A percentile compares a stretch with the other conserved stretches of the same genome.
Conservation (phyloP, 1,284 basidiomycete species). For the Ustilago curta region DNA sequence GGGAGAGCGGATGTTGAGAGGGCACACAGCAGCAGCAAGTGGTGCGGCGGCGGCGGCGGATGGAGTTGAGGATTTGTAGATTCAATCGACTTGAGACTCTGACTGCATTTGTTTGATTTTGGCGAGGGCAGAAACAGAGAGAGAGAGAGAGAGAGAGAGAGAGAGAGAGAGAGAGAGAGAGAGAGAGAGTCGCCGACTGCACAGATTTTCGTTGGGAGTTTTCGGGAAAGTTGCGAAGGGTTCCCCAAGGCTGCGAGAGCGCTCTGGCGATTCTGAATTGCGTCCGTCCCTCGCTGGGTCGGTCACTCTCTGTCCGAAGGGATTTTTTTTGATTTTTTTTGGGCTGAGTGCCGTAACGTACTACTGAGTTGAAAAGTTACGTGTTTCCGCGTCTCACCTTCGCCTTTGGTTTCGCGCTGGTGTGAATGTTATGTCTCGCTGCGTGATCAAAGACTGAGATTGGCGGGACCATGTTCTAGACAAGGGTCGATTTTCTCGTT, state of each 20-base stretch:
- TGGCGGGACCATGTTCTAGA: constrained; percentile 1
- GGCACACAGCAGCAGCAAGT: too few relatives aligned
- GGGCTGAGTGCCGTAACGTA: not conserved
- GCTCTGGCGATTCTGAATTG: too few relatives aligned
- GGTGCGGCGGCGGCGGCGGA: too few relatives aligned
- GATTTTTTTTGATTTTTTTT: too few relatives aligned
- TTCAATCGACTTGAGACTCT: constrained; percentile 1
- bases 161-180: too few relatives aligned
- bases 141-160: too few relatives aligned
- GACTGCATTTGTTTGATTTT: not conserved
- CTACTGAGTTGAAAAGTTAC: not conserved
- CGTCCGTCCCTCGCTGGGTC: too few relatives aligned
- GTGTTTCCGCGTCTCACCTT: not conserved
- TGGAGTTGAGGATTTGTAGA: not conserved
- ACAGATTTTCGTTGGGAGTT: constrained; percentile 1
- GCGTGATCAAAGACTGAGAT: not conserved
- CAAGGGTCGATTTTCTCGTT: constrained; percentile 1
- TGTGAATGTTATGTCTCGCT: not conserved
- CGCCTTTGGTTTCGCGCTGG: too few relatives aligned
- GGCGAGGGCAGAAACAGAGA: too few relatives aligned
- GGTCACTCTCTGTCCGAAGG: too few relatives aligned
- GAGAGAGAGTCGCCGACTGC: not conserved
- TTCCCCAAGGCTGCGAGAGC: not conserved
- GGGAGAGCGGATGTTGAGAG: too few relatives aligned
- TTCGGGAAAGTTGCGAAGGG: not conserved